These are phyloP conservation scores for Coprinellus micaceus DNA, from an alignment of 768 basidiomycete species.

Conservation along the genomic window DNA sequence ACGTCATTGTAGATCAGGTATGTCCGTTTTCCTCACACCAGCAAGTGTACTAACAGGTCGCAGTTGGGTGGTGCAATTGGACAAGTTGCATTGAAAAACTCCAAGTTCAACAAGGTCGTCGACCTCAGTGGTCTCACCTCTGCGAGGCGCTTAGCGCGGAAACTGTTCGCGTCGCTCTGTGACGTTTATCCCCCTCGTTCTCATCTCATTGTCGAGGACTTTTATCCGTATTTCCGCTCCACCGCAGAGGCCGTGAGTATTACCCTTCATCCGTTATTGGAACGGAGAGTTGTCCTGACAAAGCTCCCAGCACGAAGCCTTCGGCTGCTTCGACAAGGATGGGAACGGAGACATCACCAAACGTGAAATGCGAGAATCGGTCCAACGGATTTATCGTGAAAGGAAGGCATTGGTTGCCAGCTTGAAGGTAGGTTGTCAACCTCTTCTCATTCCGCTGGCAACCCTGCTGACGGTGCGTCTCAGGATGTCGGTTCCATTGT, in stretches of 20 bases:
- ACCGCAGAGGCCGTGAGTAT: conserved; percentile 64
- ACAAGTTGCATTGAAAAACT: conserved; percentile 66
- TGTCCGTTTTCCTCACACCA: conserved; percentile 9
- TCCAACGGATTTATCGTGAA: conserved; percentile 76
- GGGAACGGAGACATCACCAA: conserved; percentile 80
- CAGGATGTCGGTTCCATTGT: conserved; percentile 72
- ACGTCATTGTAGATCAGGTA: conserved; percentile 68
- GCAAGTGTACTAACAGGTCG: not conserved
- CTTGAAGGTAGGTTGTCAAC: conserved; percentile 49
- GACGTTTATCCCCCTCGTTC: conserved; percentile 56
- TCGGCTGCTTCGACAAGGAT: conserved; percentile 72
- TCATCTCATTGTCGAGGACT: conserved; percentile 70
- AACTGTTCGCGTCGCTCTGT: conserved; percentile 61
- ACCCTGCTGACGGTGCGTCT: not conserved
- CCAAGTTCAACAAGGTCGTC: conserved; percentile 52
- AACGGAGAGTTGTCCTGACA: not conserved
- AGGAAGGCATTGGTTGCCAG: conserved; percentile 67
- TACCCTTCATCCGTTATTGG: not conserved
- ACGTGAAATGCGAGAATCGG: conserved; percentile 78
- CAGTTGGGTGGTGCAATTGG: conserved; percentile 61
- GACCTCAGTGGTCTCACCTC: conserved; percentile 57
- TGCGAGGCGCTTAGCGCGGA: conserved; percentile 63
- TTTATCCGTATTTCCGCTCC: conserved; percentile 71
- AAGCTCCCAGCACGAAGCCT: conserved; percentile 54
- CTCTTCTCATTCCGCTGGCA: no score